Evolutionary conservation across 1,139 yeast species (phyloP), one percentile per base, ranked within the genome.

Genomic region (Wickerhamomyces sp.): DNA sequence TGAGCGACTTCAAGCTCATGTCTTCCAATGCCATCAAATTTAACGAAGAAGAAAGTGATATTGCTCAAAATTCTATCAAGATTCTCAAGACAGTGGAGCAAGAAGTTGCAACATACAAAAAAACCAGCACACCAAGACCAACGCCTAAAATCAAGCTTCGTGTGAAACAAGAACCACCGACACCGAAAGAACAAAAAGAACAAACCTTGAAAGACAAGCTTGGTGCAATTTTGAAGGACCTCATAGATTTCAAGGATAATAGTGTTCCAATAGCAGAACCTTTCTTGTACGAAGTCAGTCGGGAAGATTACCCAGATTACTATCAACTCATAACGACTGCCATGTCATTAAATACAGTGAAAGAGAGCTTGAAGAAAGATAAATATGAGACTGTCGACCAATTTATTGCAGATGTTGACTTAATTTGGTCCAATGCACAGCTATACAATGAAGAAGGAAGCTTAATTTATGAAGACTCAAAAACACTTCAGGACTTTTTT

Each of bases 381-480:
- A 60, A 58, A 18, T 42, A 42, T 21, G 36, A 40, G 17, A 39
- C 39, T 2, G 24, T 49, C 22, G 51, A 47, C 8, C 41, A 41
- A 23, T 47, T 49, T 29, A 37, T 76, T 36, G 81, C 72, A 44
- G 94, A 85, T 51, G 66, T 86, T 36, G 80, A 79, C 44, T 68
- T 79, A 46, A 84, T 89, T 72, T 84, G 86, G 60, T 66, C 72
- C 39, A 89, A 89, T 58, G 96, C 96, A 3, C 72, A 82, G 46
- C 69, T 72, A 12, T 89, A 86, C 55, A 89, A 89, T 50, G 89
- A 85, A 47, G 94, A 84, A 53, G 95, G 91, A 1, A 83, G 94
- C 6, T 58, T 80, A 37, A 85, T 89, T 12, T 84, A 79, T 49
- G 72, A 77, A 38, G 96, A 88, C 58, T 89, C 97, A 1, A 61